Evolutionary conservation across 768 basidiomycete species (phyloP), one percentile per base, ranked within the genome.

Genomic region (Trametes villosa): DNA sequence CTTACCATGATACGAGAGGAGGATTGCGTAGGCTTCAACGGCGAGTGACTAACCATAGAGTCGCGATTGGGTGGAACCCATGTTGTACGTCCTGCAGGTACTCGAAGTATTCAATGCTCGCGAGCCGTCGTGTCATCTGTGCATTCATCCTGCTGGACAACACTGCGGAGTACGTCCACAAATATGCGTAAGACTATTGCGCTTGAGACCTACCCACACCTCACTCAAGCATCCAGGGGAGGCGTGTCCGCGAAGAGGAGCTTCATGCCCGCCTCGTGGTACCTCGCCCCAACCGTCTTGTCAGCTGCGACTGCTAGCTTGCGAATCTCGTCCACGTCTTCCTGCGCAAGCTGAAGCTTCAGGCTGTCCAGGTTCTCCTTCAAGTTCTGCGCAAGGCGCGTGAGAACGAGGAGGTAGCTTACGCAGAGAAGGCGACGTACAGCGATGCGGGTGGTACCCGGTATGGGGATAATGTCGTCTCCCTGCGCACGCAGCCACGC

Each of bases 401-500:
- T 9, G 22, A 13, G 12, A 45, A 8, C 6, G 12, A 13, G 12
- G 27, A 8, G 2, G 12, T 12, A 9, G 24, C 44, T 4, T 15
- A 45, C 53, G 15, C 74, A 47, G 54, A 68, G 24, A 27, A 34
- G 22, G 34, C 18, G 13, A 18, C 54, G 17, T 29, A 63, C 56
- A 12, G 30, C 30, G 18, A 59, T 48, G 51, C 53, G 58, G 1
- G 53, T 56, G 3, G 60, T 58, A 0, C 72, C 73, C 1, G 74
- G 58, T 36, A 67, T 65, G 15, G 70, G 69, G 40, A 73, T 71
- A 54, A 73, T 50, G 51, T 71, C 67, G 22, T 60, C 57, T 0
- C 70, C 65, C 55, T 71, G 66, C 2, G 67, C 65, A 1, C 75
- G 62, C 6, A 73, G 46, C 69, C 69, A 65, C 1, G 65, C 67